phyloP scores from a whole-genome alignment of 2,329 filamentous ascomycete genomes.

The Apiospora koreana region DNA sequence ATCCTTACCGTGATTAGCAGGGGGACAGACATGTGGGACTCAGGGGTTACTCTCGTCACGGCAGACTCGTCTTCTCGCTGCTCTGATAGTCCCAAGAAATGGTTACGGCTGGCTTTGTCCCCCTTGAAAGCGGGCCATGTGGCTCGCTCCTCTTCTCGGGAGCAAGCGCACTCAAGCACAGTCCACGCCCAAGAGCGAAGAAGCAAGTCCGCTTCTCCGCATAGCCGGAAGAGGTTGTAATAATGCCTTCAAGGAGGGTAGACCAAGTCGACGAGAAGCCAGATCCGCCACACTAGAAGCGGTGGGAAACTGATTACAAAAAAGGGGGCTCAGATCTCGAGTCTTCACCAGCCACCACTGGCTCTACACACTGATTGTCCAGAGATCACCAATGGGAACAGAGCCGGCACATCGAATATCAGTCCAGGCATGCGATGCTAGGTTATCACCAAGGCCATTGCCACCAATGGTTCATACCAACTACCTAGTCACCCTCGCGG shows the following conservation, averaged over 20 bases:
- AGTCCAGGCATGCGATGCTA: background rate
- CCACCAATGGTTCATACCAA: background rate
- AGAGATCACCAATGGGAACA: background rate
- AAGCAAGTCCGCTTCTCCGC: background rate
- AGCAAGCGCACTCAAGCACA: background rate
- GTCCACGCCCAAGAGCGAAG: background rate
- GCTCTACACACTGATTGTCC: background rate
- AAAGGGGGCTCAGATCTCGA: background rate
- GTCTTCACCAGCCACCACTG: background rate
- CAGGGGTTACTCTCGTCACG: background rate
- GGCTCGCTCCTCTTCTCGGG: background rate
- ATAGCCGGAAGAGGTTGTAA: background rate
- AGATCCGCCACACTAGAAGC: background rate
- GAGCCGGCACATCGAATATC: background rate
- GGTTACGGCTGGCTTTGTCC: background rate
- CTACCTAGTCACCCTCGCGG: background rate
- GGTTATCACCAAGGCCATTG: background rate
- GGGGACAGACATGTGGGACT: no score
- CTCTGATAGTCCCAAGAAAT: background rate
- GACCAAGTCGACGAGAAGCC: background rate
- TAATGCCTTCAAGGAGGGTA: no score
- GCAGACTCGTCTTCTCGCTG: background rate
- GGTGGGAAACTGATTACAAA: background rate
- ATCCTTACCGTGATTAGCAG: background rate
- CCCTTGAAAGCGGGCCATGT: background rate